Evolutionary conservation across 1,284 basidiomycete species (phyloP).

Genomic region (Rhodotorula sp.): DNA sequence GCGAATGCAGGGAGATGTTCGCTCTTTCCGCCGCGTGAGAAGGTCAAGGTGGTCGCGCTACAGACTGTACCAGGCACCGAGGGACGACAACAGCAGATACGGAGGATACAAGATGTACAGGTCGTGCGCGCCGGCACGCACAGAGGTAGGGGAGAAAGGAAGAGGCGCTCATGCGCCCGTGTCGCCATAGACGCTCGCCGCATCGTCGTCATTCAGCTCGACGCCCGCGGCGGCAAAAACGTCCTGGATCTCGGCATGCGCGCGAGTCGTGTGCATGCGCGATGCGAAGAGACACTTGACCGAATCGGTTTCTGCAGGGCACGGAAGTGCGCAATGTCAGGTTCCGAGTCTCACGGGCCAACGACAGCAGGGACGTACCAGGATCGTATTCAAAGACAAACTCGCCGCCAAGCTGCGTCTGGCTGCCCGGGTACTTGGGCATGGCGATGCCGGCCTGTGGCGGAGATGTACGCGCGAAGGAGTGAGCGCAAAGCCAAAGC

Average conservation of each 20-base stretch:
- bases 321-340: neutral
- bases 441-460: conserved; percentile 28
- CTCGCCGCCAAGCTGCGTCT: conserved; percentile 41
- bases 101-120: neutral
- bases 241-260: conserved; percentile 36
- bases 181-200: conserved; percentile 21
- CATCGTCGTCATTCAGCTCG: conserved; percentile 27
- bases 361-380: neutral
- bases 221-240: conserved; percentile 38
- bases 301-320: conserved; percentile 5
- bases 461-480: neutral
- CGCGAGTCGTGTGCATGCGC: conserved; percentile 36
- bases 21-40: too few species aligned
- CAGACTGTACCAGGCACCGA: too few species aligned
- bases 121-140: neutral
- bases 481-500: too few species aligned
- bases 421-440: conserved; percentile 34
- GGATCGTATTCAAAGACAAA: conserved; percentile 33
- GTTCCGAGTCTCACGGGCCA: neutral
- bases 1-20: too few species aligned
- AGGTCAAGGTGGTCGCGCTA: too few species aligned
- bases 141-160: neutral
- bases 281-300: conserved; percentile 33
- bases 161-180: neutral
- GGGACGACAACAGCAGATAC: neutral